Evolutionary conservation across 2,329 filamentous ascomycete genomes (phyloP), one percentile per base, ranked within the genome.

Genomic region (Fusarium continuum): DNA sequence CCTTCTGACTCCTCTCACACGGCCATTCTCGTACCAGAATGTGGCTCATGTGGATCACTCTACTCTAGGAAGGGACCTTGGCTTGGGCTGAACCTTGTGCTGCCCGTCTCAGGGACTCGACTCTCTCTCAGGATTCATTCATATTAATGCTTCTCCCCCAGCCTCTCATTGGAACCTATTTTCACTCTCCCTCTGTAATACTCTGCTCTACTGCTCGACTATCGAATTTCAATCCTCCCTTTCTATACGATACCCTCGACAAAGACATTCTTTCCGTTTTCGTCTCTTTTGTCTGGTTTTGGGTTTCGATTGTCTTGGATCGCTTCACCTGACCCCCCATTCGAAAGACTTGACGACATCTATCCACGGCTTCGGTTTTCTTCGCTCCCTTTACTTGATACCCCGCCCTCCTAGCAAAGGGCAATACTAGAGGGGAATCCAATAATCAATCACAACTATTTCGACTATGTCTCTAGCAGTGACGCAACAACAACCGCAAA

Each of bases 401-500:
- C 38, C 55, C 54, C 63, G 43, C 63, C 59, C 63, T 61, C 31
- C 45, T 48, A 23, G 43, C 10, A 35, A 61, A 67, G 50, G 64
- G 55, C 36, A n/a, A 22, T 32, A 26, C 16, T 17, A 46, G 32
- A 29, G 31, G 58, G 65, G 65, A 68, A 68, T 68, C 25, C 61
- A 58, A 68, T 68, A 66, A 61, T 52, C 14, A 29, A 41, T 50
- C 48, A 48, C 29, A 43, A 29, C 48, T 52, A 49, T 46, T 64
- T 56, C 61, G 51, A 50, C 61, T 39, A 70, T 70, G 65, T 70
- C 68, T 68, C 49, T 59, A 34, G 40, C 63, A 58, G 61, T 69
- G 57, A 70, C 65, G 61, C 65, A 65, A 43, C 63, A 48, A 26
- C 48, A 32, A 25, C 41, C 48, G 35, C 55, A 59, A 50, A 69